Evolutionary conservation across 2,329 filamentous ascomycete species (phyloP), one percentile per base, ranked within the genome.

Genomic region (Pyricularia sp.): DNA sequence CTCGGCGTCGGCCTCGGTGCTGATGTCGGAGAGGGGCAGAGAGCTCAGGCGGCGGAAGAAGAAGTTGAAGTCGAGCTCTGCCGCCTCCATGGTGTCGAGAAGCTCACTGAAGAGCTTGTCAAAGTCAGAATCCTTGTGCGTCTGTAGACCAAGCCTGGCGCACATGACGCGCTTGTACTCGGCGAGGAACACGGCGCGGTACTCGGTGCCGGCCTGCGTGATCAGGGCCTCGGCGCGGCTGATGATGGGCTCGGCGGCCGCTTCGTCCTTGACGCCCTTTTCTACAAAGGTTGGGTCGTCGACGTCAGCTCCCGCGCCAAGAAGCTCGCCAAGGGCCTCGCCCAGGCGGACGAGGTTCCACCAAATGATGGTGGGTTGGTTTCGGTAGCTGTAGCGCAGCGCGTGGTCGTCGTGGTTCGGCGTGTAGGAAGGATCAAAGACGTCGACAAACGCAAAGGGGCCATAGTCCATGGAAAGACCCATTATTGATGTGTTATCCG

Each of bases 381-480:
- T 97, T 73, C 90, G 90, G 82, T 98, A 99, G 72, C 89, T 90
- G 78, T 99, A 99, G 65, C 95, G 88, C 33, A 97, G 82, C 81
- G 91, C 86, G 76, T 91, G 85, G 76, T 99, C 95, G 78, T 99
- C 95, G 77, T 99, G 95, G 76, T 99, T 99, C 0, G 95, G 95
- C 0, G 95, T 99, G 78, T 98, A 99, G 20, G 85, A 83, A 0
- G 94, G 94, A 75, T 99, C 94, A 75, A 98, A 99, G 75, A 94
- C 93, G 78, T 99, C 95, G 82, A 99, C 90, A 78, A 99, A 99
- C 5, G 95, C 95, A 75, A 99, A 99, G 0, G 95, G 95, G 0
- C 95, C 95, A 76, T 94, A 99, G 79, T 99, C 95, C 71, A 99
- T 90, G 6, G 91, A 94, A 0, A 99, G 81, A 0, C 95, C 95